phyloP scores from a whole-genome alignment of 2,329 filamentous ascomycete genomes.

The Fusarium liriodendri region DNA sequence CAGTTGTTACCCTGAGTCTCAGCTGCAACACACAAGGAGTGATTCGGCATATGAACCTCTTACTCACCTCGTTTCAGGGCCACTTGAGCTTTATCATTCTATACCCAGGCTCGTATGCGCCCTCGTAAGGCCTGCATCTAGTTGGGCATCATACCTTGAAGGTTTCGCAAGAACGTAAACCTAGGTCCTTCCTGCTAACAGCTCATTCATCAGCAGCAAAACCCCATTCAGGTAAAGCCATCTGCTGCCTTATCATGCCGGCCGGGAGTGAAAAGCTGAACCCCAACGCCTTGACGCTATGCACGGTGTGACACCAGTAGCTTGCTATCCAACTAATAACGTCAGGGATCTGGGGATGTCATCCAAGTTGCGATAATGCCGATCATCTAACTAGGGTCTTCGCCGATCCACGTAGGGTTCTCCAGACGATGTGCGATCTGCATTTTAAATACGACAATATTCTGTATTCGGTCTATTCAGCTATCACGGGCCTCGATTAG shows the following conservation, averaged over 20 bases:
- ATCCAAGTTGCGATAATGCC: neutral
- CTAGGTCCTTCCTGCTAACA: neutral
- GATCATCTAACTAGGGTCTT: neutral
- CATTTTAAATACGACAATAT: slow-evolving; percentile 3
- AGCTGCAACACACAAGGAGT: neutral
- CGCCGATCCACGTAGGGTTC: slow-evolving; percentile 10
- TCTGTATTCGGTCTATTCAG: neutral
- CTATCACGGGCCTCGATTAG: slow-evolving; percentile 6
- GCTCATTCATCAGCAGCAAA: neutral
- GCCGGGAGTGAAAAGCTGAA: neutral
- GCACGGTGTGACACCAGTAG: neutral
- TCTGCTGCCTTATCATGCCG: neutral
- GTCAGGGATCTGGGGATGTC: neutral
- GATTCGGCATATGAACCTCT: neutral
- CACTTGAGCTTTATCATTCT: neutral
- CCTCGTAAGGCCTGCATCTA: neutral
- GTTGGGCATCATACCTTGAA: neutral
- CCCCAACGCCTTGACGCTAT: neutral
- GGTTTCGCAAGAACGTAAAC: neutral
- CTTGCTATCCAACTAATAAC: neutral
- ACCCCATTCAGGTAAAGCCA: neutral
- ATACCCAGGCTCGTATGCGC: neutral
- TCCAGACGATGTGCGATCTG: slow-evolving; percentile 18
- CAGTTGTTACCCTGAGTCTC: neutral
- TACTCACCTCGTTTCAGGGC: neutral